These are phyloP conservation scores for Atkinsonella texensis DNA, from an alignment of 2,329 filamentous ascomycete genomes.

Conservation along the genomic window DNA sequence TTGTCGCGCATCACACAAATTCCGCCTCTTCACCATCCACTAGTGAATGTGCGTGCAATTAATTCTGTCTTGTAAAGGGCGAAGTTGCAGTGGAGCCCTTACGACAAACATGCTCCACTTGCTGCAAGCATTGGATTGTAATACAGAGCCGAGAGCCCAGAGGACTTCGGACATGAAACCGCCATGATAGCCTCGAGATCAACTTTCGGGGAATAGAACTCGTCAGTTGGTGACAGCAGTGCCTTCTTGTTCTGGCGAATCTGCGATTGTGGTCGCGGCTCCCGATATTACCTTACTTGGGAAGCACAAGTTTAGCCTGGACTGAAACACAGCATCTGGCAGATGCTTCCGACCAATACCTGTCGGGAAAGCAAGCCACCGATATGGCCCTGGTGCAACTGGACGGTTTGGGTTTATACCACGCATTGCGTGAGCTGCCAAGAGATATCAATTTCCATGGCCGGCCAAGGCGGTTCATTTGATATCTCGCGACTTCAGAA, in stretches of 20 bases:
- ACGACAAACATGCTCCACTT: neutral
- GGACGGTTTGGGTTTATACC: neutral
- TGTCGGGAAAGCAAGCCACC: neutral
- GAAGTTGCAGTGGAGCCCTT: neutral
- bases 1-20: neutral
- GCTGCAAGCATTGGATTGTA: neutral
- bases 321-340: neutral
- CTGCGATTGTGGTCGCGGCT: neutral
- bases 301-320: neutral
- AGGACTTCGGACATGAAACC: too few species aligned
- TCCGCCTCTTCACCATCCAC: neutral
- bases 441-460: neutral
- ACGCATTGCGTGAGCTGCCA: neutral
- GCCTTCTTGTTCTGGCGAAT: too few species aligned
- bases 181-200: neutral
- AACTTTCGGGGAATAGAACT: neutral
- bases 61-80: neutral
- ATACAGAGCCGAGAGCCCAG: too few species aligned
- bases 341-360: neutral
- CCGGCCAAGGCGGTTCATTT: too few species aligned
- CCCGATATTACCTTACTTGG: neutral
- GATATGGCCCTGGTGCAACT: neutral
- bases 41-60: neutral
- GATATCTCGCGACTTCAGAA: too few species aligned
- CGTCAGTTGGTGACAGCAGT: neutral